phyloP scores from a whole-genome alignment of 306 rosid genomes.

The Elaeagnus macrophylla region DNA sequence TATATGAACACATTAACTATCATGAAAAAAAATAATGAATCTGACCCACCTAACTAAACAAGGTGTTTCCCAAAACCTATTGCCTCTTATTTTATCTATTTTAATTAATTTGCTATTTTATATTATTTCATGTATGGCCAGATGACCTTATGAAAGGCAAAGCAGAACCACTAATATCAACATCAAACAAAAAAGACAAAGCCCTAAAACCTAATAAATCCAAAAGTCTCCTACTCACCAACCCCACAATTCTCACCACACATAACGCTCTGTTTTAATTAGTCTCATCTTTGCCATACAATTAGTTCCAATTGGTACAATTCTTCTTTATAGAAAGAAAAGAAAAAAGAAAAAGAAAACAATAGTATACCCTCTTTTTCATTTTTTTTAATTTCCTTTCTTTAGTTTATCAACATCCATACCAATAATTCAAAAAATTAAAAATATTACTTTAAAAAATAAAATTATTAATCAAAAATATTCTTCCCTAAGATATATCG shows the following conservation, averaged over 20 bases:
- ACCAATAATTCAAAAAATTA: neutral
- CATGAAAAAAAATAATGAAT: too few relatives aligned
- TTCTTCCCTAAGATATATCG: neutral
- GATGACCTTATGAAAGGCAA: too few relatives aligned
- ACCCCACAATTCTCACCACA: slow-evolving; percentile 23
- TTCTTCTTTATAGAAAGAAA: slow-evolving; percentile 28
- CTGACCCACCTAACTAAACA: too few relatives aligned
- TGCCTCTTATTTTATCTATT: too few relatives aligned
- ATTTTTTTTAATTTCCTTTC: neutral
- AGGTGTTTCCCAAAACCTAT: too few relatives aligned
- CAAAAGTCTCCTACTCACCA: slow-evolving; percentile 29
- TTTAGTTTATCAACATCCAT: neutral
- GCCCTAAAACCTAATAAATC: slow-evolving; percentile 27
- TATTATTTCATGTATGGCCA: too few relatives aligned
- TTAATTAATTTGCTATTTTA: too few relatives aligned
- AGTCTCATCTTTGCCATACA: slow-evolving; percentile 22
- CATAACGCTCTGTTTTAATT: slow-evolving; percentile 27
- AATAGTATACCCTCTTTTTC: slow-evolving; percentile 9
- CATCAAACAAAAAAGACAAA: slow-evolving; percentile 15
- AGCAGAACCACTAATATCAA: too few relatives aligned
- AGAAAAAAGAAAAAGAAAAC: too few relatives aligned
- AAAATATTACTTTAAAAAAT: slow-evolving; percentile 1
- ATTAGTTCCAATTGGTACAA: slow-evolving; percentile 22
- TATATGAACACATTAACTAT: too few relatives aligned
- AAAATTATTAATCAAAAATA: neutral